Base-by-base conservation (phyloP, 805 yeast species). In the Metahyphopichia silvanorum region DNA sequence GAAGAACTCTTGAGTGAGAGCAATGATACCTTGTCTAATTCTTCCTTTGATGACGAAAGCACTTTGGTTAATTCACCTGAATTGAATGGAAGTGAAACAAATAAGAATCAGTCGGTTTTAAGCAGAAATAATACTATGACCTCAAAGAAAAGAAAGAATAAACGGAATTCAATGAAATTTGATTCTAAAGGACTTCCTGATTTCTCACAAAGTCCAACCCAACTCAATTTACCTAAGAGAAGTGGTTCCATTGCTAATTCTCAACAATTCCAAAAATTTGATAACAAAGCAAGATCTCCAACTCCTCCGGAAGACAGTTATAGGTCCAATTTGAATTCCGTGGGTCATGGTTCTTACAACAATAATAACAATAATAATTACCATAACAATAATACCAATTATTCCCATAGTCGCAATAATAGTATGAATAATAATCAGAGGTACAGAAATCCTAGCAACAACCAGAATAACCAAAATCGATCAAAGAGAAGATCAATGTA, bases 31-130 rank as follows among this genome's bases (percentile, higher is more conserved):
- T 46, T 64, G 28, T 48, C 55, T 16, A 53, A 46, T 25, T 38
- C 49, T 9, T 51, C 63, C 8, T 57, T 58, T 44, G 66, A 60
- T 33, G 65, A 60, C 31, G 66, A 58, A 18, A 54, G 52, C 4
- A 54, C 59, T 5, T 39, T 57, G 21, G 43, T 51, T 13, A 44
- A 37, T 29, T 36, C 49, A 4, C 49, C 52, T 12, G 48, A 44
- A 15, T 22, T 17, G 9, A 27, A 17, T 17, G 31, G 25, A 20
- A 34, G 25, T 14, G 29, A 28, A 9, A 22, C 27, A 22, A 32
- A 24, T 17, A 14, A 31, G 16, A 37, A 37, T 27, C 30, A 27
- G 9, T 14, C 15, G 11, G 13, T 4, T 26, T 8, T 27, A 11
- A 10, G 13, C 22, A 41, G 51, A 35, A 40, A 33, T 15, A 51